Conservation (phyloP, 2,329 filamentous ascomycete species). For the Pyricularia sp. region DNA sequence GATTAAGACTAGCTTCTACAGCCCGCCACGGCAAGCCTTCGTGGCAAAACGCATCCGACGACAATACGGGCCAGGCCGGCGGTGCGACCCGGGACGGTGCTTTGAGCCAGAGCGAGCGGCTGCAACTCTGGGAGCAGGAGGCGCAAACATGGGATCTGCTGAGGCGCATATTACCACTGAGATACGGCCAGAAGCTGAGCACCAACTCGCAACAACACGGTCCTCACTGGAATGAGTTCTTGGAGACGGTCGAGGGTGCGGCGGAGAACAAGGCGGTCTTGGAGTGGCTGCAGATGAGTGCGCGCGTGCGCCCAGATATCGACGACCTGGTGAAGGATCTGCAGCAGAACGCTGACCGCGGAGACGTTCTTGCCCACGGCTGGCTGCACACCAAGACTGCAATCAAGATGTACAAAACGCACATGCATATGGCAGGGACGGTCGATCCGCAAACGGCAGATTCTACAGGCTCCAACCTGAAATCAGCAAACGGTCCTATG, state of each 20-base stretch:
- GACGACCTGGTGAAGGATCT: constrained; percentile 64
- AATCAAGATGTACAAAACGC: constrained; percentile 79
- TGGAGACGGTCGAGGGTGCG: constrained; percentile 58
- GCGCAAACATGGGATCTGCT: constrained; percentile 85
- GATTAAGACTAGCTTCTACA: constrained; percentile 18
- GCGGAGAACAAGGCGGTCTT: constrained; percentile 69
- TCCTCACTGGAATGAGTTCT: constrained; percentile 55
- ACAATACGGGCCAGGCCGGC: constrained; percentile 24
- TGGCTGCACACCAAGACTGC: constrained; percentile 86
- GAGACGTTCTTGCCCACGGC: constrained; percentile 72
- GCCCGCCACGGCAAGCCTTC: constrained; percentile 12
- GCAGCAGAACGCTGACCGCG: constrained; percentile 62
- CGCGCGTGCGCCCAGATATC: constrained; percentile 57
- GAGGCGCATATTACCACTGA: constrained; percentile 56
- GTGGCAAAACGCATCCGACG: constrained; percentile 16
- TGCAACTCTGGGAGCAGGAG: constrained; percentile 65
- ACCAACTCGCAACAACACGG: constrained; percentile 16
- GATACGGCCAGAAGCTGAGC: constrained; percentile 37
- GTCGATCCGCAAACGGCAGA: constrained; percentile 49
- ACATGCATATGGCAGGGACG: constrained; percentile 53
- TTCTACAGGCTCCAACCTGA: constrained; percentile 42
- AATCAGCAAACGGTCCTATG: constrained; percentile 48
- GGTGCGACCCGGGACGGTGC: constrained; percentile 44
- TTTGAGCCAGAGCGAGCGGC: constrained; percentile 20
- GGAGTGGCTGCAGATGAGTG: constrained; percentile 74